Conservation (phyloP, 495 filamentous ascomycete genomes). For the Cercophora newfieldiana region DNA sequence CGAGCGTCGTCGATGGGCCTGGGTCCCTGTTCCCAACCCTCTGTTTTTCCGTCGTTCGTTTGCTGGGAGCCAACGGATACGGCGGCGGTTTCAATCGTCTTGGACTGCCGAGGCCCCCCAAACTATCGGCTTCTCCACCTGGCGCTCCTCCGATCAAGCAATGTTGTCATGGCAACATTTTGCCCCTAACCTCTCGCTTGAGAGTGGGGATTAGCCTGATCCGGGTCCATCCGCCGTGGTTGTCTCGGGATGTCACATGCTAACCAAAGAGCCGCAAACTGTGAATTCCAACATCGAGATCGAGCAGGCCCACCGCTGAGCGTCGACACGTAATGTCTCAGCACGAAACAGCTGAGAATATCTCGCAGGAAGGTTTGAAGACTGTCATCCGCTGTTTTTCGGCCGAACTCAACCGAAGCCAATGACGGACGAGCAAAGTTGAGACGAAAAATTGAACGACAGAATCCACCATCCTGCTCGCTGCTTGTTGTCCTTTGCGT, state of each 20-base stretch:
- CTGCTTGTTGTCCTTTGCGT: too few species aligned
- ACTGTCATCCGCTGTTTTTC: neutral
- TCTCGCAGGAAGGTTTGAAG: neutral
- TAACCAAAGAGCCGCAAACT: conserved; percentile 1
- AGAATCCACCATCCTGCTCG: too few species aligned
- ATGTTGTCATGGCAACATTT: conserved; percentile 14
- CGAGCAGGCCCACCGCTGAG: neutral
- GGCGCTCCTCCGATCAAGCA: neutral
- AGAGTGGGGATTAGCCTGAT: conserved; percentile 4
- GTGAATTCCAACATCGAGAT: neutral
- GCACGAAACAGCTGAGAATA: neutral
- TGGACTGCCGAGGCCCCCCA: conserved; percentile 6
- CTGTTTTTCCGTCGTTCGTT: neutral
- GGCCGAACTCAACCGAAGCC: neutral
- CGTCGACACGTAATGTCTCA: neutral
- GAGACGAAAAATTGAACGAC: neutral
- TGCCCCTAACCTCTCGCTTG: conserved; percentile 4
- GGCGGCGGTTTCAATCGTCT: neutral
- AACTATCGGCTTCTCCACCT: conserved; percentile 8
- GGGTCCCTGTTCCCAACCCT: neutral
- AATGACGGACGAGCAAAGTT: neutral
- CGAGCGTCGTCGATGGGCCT: neutral
- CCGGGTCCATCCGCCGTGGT: neutral
- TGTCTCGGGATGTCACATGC: conserved; percentile 12
- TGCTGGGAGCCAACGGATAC: neutral